Base-by-base conservation (phyloP, 148 eudicot species). In the Nepenthes mirabilis region DNA sequence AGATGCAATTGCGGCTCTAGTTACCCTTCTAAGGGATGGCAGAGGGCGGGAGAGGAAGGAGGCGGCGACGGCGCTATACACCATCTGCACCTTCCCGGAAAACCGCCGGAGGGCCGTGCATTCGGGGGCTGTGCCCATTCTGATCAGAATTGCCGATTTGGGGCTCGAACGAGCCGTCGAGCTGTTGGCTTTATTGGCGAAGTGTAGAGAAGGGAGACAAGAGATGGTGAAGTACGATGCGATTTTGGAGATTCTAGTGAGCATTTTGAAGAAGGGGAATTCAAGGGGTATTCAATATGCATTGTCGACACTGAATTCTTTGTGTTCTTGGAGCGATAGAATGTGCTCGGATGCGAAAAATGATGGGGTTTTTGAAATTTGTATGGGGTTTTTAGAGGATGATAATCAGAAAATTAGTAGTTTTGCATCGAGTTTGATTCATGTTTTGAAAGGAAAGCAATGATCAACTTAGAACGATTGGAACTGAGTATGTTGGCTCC, bases 161-260 rank as follows among this genome's bases (percentile, higher is more conserved):
- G 99, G 99, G 1, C 73, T 88, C 0, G 99, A 93, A 14, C 54
- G 99, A 68, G 95, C 95, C 0, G 79, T 93, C 9, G 89, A 93
- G 64, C 96, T 93, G 9, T 32, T 93, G 47, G 91, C 87, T 5
- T 65, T 86, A 57, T 43, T 93, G 67, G 91, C 77, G 0, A 93
- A 89, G 55, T 88, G 95, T 51, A 79, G 62, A 37, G 78, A 76
- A 59, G 99, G 89, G 11, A 79, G 95, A 59, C 76, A 79, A 6
- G 89, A 84, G 53, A 79, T 93, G 76, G 52, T 68, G 23, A 81
- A 66, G 54, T 64, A 67, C 57, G 65, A 69, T 54, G 84, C 76
- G 36, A 58, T 79, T 23, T 59, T 77, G 14, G 63, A 59, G 57
- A 73, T 80, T 57, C 78, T 93, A 78, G 81, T 82, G 11, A 65